These are phyloP conservation scores for Parsonsia alboflavescens DNA, from an alignment of 257 asterid genomes.

Conservation along the genomic window DNA sequence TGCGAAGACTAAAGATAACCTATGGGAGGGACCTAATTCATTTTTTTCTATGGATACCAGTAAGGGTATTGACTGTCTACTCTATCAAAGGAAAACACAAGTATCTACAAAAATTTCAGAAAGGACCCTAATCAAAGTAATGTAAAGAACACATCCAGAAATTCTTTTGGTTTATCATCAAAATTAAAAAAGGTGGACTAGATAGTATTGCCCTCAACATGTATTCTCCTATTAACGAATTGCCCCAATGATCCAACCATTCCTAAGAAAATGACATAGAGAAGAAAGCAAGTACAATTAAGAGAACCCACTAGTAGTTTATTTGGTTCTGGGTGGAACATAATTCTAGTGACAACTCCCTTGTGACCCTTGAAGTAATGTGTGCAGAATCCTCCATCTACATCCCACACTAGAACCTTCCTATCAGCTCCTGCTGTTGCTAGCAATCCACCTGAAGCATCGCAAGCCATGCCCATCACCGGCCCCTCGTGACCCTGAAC, in stretches of 20 bases:
- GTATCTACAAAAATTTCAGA: not conserved
- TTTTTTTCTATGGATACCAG: not conserved
- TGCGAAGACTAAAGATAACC: not conserved
- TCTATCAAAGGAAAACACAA: not conserved
- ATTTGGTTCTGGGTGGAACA: constrained; percentile 78
- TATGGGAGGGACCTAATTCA: not conserved
- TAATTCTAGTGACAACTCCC: constrained; percentile 78
- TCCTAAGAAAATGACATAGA: not conserved
- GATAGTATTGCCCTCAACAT: not conserved
- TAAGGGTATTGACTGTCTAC: not conserved
- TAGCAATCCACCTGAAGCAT: constrained; percentile 90
- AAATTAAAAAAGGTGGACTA: not conserved
- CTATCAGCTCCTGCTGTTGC: constrained; percentile 97
- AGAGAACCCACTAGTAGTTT: constrained; percentile 59
- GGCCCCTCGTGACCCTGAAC: constrained; percentile 96
- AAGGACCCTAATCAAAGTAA: not conserved
- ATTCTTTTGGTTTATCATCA: not conserved
- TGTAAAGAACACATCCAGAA: not conserved
- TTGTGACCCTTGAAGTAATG: constrained; percentile 95
- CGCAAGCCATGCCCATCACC: constrained; percentile 85
- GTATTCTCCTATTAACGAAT: not conserved
- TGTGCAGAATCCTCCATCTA: constrained; percentile 91
- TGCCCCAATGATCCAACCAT: not conserved
- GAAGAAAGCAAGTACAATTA: not conserved
- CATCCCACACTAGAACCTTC: constrained; percentile 96